Percentiles rank a stretch among this genome's conserved stretches.
Conservation (phyloP, 768 basidiomycete genomes). For the Xerocomus spinulosus region DNA sequence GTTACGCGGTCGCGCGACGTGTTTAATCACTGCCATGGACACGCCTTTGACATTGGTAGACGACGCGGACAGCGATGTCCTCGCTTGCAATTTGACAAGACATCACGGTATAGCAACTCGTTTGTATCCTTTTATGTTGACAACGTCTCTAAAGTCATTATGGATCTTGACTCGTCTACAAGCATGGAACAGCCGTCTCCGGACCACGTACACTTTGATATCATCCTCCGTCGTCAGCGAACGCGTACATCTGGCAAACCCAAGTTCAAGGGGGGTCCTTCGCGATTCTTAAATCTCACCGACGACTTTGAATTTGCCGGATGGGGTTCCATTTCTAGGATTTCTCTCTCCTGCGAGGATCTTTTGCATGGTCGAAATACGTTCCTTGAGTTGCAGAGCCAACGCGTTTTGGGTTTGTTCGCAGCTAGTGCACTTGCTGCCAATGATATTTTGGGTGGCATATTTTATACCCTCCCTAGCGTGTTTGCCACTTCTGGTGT, state of each 20-base stretch:
- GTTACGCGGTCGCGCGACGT: too few species aligned
- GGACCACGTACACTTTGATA: slow-evolving; percentile 45
- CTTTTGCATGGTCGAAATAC: slow-evolving; percentile 30
- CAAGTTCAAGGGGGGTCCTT: slow-evolving; percentile 41
- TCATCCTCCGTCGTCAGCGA: slow-evolving; percentile 58
- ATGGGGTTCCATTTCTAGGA: slow-evolving; percentile 52
- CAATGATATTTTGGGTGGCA: slow-evolving; percentile 62
- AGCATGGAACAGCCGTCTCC: slow-evolving; percentile 39
- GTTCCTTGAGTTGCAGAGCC: slow-evolving; percentile 29
- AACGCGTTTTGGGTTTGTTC: slow-evolving; percentile 53
- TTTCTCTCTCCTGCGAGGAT: slow-evolving; percentile 46
- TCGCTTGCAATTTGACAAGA: not conserved
- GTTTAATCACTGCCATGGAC: slow-evolving; percentile 4
- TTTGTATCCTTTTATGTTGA: too few species aligned
- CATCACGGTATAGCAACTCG: slow-evolving; percentile 12
- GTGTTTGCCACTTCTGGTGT: slow-evolving; percentile 57
- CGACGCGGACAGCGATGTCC: not conserved
- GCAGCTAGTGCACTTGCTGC: slow-evolving; percentile 64
- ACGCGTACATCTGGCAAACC: slow-evolving; percentile 41
- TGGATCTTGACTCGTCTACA: not conserved
- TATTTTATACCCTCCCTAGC: slow-evolving; percentile 66
- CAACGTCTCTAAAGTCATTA: not conserved
- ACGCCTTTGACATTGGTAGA: slow-evolving; percentile 4
- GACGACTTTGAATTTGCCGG: slow-evolving; percentile 71
- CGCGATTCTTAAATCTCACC: slow-evolving; percentile 57